Evolutionary conservation across 179 eudicot species (phyloP).

Genomic region (Beta macrorhiza): DNA sequence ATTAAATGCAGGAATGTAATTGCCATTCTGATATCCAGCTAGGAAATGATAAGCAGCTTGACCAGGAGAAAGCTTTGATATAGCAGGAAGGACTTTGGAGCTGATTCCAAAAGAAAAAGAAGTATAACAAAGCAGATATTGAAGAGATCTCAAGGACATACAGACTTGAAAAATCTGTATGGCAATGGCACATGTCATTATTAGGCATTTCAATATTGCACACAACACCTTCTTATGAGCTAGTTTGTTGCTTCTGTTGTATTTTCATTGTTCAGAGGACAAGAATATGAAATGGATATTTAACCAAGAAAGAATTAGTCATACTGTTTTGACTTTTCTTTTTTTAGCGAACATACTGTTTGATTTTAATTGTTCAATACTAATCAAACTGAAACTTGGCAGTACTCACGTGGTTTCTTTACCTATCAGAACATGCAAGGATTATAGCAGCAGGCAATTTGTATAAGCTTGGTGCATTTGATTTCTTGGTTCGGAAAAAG

Average conservation of each 20-base stretch:
- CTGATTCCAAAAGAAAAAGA: not conserved
- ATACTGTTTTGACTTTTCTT: not conserved
- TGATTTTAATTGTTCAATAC: not conserved
- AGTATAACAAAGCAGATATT: not conserved
- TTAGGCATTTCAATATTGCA: not conserved
- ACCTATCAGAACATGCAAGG: conserved; percentile 21
- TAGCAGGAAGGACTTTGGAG: conserved; percentile 13
- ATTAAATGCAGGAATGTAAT: conserved; percentile 13
- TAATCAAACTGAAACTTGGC: not conserved
- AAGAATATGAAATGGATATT: not conserved
- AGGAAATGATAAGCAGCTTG: conserved; percentile 19
- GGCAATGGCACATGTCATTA: not conserved
- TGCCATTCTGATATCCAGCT: conserved; percentile 22
- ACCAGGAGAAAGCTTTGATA: conserved; percentile 19
- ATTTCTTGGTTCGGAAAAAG: not conserved
- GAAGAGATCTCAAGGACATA: not conserved
- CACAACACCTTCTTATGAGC: not conserved
- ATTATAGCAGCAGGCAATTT: conserved; percentile 9
- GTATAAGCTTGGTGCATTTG: conserved; percentile 18
- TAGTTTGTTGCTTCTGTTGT: not conserved
- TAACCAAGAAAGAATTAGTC: not conserved
- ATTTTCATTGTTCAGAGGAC: not conserved
- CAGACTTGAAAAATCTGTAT: not conserved
- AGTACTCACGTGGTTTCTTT: not conserved
- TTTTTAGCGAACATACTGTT: not conserved